Base-by-base conservation (phyloP, 495 filamentous ascomycete species). In the Penicillium atrosanguineum region DNA sequence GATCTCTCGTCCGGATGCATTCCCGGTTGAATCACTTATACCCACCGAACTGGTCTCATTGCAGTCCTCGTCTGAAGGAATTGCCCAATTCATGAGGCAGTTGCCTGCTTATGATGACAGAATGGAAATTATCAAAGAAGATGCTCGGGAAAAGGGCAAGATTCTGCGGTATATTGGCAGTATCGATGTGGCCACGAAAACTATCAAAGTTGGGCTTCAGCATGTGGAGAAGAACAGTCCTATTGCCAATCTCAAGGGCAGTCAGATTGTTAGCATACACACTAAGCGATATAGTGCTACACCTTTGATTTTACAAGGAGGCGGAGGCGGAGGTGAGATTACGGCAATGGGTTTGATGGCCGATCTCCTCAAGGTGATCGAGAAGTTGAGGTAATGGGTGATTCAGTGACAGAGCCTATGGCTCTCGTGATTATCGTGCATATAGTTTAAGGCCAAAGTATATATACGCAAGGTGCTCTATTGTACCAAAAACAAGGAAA, bases 211-310 rank as follows among this genome's bases (percentile, higher is more conserved):
- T 46, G 90, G 91, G 3, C 71, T 97, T 56, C 85, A 93, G 78
- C 86, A 83, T 75, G 87, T 94, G 51, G 86, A 89, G 39, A 82
- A 76, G 52, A 83, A 83, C 20, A 85, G 87, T 62, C 85, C 91
- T 20, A 92, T 97, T 72, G 92, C 91, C n/a, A 86, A 87, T 34
- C 73, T 97, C 47, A 91, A 93, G 74, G 93, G 93, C 19, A 95
- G 90, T 69, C 91, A 96, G 65, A 96, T 96, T 63, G 91, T 97
- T 59, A 92, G 84, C 77, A 95, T 97, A 77, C 94, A 93, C 70
- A 96, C 92, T 26, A 86, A 91, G 75, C 79, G 93, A 64, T 96
- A 96, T 65, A 88, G 88, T 28, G 75, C 73, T 45, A 91, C 89
- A 63, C 89, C 93, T 11, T 71, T 96, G 51, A 90, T 96, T 62